Base-by-base conservation (phyloP, 768 basidiomycete species). In the Aureoboletus auriporus region DNA sequence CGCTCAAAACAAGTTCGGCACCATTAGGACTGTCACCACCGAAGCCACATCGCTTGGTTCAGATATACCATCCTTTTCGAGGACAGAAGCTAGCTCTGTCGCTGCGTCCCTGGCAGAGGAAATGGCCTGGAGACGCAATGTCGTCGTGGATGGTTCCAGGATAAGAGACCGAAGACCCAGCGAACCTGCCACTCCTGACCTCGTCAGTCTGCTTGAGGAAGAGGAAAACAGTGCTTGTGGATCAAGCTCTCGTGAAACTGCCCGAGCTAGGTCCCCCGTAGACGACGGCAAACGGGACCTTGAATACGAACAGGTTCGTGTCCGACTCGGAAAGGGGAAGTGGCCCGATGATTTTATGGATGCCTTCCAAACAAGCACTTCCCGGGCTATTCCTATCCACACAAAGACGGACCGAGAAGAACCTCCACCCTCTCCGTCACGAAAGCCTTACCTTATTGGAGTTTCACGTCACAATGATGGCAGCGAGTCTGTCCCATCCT, bases 311-410 rank as follows among this genome's bases (percentile, higher is more conserved):
- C 71, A 67, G 54, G 59, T 60, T 30, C 60, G 65, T 38, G 72
- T 88, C 53, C 75, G 81, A 46, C 77, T 89, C 30, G 80, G 82
- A 30, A 86, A 89, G 63, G 87, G 84, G 49, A 88, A 85, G 65
- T 89, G 86, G 86, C 86, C 89, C 0, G 86, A 89, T 66, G 87
- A 89, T 64, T 86, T 89, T 62, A 62, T 89, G 47, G 80, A 81
- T 54, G 80, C 72, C 27, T 78, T 86, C 51, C 72, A 73, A 46
- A 53, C 51, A 36, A 54, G 44, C 46, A 62, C 64, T 66, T 36
- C 57, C 43, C 64, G 50, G 47, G 62, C 62, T 42, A 66, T 67
- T 47, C 64, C 70, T 57, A 47, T 63, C 45, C 54, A 49, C 33
- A 42, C 50, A 17, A 47, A 45, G 43, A 20, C 33, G 14, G 60